Evolutionary conservation across 306 rosid genomes (phyloP), one percentile per base, ranked within the genome.

Genomic region (Corylus avellana): DNA sequence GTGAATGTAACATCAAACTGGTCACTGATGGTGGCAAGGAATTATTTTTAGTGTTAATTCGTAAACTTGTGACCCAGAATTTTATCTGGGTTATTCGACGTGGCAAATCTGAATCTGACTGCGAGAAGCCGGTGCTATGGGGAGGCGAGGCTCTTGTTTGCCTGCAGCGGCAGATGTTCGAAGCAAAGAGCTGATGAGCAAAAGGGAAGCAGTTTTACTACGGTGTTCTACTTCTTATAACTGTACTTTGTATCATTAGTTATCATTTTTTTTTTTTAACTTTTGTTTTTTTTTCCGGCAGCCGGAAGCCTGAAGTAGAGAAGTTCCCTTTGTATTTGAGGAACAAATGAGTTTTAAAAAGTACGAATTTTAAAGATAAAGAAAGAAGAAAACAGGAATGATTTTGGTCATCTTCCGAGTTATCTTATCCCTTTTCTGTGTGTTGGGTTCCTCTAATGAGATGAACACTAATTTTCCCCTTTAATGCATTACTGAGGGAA

Each of bases 1-100:
- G 78, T 87, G 77, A 91, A 79, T 89, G 97, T 90, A 91, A 84
- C 86, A 85, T 83, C 90, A 84, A 85, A 90, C 84, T 84, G 83
- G 81, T 84, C 84, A 81, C 87, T 74, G 81, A 77, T 75, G 87
- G 90, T 86, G 91, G 88, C 89, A 58, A 82, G 51, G 50, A 39
- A 73, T 81, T 55, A 85, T 79, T 82, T 72, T 84, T 75, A 27
- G 86, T 78, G 75, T 84, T 71, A 77, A 70, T 75, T 76, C 75
- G 39, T 83, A 74, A 79, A 4, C 70, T 79, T 83, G 76, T 79
- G 70, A 71, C 84, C 57, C 57, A 50, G 86, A 87, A 70, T 22
- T 58, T 79, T 47, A 49, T 86, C 86, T 77, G 81, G 80, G 86
- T 64, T 77, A 56, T 64, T 37, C 3, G 51, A 18, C 27, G 51